A percentile compares a stretch with the other conserved stretches of the same genome.
phyloP scores from a whole-genome alignment of 129 eudicot species.

The carrot (Daucus carota) region DNA sequence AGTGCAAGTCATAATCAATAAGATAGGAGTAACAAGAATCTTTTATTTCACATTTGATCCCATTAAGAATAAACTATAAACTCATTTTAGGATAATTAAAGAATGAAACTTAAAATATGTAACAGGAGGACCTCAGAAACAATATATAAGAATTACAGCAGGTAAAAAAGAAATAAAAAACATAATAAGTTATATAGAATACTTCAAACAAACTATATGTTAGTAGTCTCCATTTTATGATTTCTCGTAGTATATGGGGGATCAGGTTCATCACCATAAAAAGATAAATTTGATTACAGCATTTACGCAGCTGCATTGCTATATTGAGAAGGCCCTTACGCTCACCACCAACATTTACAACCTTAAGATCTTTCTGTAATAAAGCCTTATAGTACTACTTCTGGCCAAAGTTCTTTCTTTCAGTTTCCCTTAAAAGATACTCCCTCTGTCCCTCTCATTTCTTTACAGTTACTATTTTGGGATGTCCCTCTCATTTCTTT shows the following conservation, averaged over 20 bases:
- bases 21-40: background rate
- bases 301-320: slow-evolving; percentile 97
- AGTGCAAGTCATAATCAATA: background rate
- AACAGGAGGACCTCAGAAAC: background rate
- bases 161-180: background rate
- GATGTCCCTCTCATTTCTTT: too few relatives aligned
- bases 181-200: background rate
- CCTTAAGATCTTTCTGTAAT: slow-evolving; percentile 98
- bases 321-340: slow-evolving; percentile 90
- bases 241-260: slow-evolving; percentile 97
- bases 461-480: too few relatives aligned
- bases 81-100: background rate
- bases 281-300: slow-evolving; percentile 94
- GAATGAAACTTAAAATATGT: background rate
- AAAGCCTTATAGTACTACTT: slow-evolving; percentile 86
- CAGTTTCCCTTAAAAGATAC: too few relatives aligned
- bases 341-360: slow-evolving; percentile 99
- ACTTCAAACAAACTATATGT: background rate
- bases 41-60: background rate
- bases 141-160: too few relatives aligned
- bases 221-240: too few relatives aligned
- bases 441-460: too few relatives aligned
- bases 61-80: background rate
- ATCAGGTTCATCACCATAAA: slow-evolving; percentile 99
- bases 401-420: too few relatives aligned